Conservation (phyloP, 2,329 filamentous ascomycete genomes). For the Thielaviopsis populi region DNA sequence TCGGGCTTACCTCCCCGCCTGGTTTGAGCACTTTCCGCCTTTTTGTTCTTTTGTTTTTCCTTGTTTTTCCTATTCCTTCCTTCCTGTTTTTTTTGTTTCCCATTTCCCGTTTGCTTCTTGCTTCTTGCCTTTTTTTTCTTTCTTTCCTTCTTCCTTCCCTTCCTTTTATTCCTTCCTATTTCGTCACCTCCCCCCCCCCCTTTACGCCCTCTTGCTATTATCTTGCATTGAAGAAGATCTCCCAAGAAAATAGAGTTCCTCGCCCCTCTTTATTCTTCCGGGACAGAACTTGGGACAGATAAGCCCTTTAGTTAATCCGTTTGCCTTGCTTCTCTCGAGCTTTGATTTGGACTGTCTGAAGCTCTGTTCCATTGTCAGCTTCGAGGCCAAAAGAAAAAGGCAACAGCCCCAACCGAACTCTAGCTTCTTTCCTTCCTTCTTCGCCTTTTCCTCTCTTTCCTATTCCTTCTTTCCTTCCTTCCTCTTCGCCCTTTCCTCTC, state of each 20-base stretch:
- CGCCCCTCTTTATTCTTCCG: not conserved
- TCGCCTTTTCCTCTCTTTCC: not conserved
- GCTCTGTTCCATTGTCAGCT: not conserved
- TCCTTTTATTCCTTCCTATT: not conserved
- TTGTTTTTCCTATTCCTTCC: not conserved
- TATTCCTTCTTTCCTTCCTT: not conserved
- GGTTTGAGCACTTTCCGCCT: not conserved
- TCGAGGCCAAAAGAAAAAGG: not conserved
- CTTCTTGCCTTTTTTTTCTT: not conserved
- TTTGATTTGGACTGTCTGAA: not conserved
- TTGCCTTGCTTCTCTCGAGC: not conserved
- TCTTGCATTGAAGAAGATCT: not conserved
- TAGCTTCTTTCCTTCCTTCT: not conserved
- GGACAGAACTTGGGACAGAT: no score
- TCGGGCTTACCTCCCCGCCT: not conserved
- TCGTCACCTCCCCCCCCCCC: not conserved
- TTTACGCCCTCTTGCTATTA: not conserved
- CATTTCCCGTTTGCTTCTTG: not conserved
- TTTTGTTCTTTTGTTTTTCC: not conserved
- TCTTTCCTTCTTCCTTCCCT: not conserved
- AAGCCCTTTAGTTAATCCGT: no score
- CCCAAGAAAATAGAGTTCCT: not conserved
- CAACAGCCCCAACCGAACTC: not conserved
- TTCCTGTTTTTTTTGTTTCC: not conserved
- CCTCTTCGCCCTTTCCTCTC: not conserved